phyloP scores from a whole-genome alignment of 164 flowering plant genomes.

The Platanus orientalis region DNA sequence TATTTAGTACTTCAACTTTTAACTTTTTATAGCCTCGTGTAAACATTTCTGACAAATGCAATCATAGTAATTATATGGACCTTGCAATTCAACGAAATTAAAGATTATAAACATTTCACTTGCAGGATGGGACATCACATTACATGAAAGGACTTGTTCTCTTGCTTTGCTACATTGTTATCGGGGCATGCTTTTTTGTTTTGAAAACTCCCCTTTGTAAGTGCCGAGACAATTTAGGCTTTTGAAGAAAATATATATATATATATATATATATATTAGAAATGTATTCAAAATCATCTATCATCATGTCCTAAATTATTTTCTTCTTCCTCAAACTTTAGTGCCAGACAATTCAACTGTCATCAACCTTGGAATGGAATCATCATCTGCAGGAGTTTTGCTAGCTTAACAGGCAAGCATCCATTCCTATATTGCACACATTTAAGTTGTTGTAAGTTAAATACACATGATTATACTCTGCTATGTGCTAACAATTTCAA shows the following conservation, averaged over 20 bases:
- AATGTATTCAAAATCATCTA: background rate
- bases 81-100: too few species aligned
- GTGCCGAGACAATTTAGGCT: background rate
- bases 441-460: background rate
- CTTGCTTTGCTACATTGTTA: slow-evolving; percentile 49
- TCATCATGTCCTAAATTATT: background rate
- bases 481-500: too few species aligned
- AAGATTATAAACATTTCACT: background rate
- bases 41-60: too few species aligned
- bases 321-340: background rate
- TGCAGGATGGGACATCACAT: slow-evolving; percentile 79
- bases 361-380: slow-evolving; percentile 1
- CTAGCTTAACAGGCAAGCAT: slow-evolving; percentile 6
- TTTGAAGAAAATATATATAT: background rate
- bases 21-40: too few species aligned
- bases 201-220: slow-evolving; percentile 35
- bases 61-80: too few species aligned
- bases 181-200: slow-evolving; percentile 59
- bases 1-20: too few species aligned
- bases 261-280: background rate
- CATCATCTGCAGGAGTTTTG: slow-evolving; percentile 5
- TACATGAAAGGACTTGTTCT: slow-evolving; percentile 82
- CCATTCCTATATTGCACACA: background rate
- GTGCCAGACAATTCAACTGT: slow-evolving; percentile 14
- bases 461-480: too few species aligned